Percentiles rank a stretch among this genome's conserved stretches.
These are phyloP conservation scores for Sphaerulina musiva DNA, from an alignment of 2,329 filamentous ascomycete species.

Conservation along the genomic window DNA sequence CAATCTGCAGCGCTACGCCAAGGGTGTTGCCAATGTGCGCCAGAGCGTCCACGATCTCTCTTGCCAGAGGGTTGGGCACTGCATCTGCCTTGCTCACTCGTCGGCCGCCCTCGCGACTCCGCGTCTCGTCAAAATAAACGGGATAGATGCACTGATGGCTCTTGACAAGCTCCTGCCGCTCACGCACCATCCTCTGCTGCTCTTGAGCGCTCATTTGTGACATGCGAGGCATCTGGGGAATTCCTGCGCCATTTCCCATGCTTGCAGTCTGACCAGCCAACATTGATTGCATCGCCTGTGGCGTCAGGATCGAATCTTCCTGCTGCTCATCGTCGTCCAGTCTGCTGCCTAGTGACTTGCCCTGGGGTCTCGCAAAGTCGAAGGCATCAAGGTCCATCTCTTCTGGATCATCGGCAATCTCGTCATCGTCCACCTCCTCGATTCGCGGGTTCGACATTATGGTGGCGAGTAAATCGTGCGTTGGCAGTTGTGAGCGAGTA, in stretches of 20 bases:
- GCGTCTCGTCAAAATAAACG: slow-evolving; percentile 80
- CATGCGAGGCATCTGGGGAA: slow-evolving; percentile 13
- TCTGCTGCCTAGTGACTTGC: slow-evolving; percentile 19
- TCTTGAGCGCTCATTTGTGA: slow-evolving; percentile 30
- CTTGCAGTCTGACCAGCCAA: not conserved
- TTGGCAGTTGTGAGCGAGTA: not conserved
- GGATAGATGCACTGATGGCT: slow-evolving; percentile 88
- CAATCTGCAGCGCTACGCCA: slow-evolving; percentile 53
- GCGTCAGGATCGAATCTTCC: not conserved
- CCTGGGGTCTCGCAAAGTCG: slow-evolving; percentile 38
- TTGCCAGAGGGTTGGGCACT: slow-evolving; percentile 76
- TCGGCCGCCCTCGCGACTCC: slow-evolving; percentile 70
- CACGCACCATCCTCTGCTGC: slow-evolving; percentile 34
- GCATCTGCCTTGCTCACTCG: slow-evolving; percentile 67
- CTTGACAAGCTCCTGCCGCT: slow-evolving; percentile 55
- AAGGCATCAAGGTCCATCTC: slow-evolving; percentile 73
- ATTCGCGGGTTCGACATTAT: slow-evolving; percentile 77
- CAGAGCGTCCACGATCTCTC: slow-evolving; percentile 83
- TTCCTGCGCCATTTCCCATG: slow-evolving; percentile 3
- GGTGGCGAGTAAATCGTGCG: slow-evolving; percentile 1
- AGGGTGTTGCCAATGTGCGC: slow-evolving; percentile 47
- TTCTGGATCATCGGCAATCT: slow-evolving; percentile 63
- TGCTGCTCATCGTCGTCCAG: not conserved
- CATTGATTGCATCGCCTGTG: not conserved
- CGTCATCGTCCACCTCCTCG: slow-evolving; percentile 85